Base-by-base conservation (phyloP, 768 basidiomycete species). In the Coprinopsis cinerea region DNA sequence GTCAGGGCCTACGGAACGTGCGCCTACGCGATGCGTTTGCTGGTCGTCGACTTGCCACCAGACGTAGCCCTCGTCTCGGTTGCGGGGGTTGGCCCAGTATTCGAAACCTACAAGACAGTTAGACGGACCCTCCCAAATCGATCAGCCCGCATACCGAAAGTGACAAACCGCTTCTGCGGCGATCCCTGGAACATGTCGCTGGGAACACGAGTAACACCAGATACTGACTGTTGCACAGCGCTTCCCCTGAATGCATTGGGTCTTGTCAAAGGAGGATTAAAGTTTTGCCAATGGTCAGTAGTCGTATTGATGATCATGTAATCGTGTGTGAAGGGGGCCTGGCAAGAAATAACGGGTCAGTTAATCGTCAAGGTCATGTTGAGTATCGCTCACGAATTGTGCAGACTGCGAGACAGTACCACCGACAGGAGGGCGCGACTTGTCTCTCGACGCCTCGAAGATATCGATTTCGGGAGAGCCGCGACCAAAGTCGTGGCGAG, bases 401-500 rank as follows among this genome's bases (percentile, higher is more conserved):
- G 77, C 79, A 1, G 78, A 81, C 65, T 89, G 88, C n/a, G 85
- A 88, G 6, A 82, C 82, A 44, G 78, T 75, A 50, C 76, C 77
- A 18, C 77, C 85, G 1, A 27, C 18, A 10, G 56, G 39, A 11
- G 53, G 49, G 49, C 54, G 47, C 40, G 61, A 59, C 53, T 85
- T 84, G 69, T 83, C 78, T 59, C 73, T 74, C 61, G 88, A 82
- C 0, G 83, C 85, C 65, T 92, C 88, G 52, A 91, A 73, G 51
- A 91, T 73, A 63, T 92, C 89, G 59, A 92, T 89, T 65, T 92
- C 88, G 2, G 88, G 88, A 0, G 85, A 81, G 3, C 83, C 82
- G 42, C 89, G 82, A 10, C 89, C 88, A 27, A 66, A 59, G 14
- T 52, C 58, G 40, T 59, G 51, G 15, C 55, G 40, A 0, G 90